These are phyloP conservation scores for Pyrenophora teres DNA, from an alignment of 2,329 filamentous ascomycete species.

Conservation along the genomic window DNA sequence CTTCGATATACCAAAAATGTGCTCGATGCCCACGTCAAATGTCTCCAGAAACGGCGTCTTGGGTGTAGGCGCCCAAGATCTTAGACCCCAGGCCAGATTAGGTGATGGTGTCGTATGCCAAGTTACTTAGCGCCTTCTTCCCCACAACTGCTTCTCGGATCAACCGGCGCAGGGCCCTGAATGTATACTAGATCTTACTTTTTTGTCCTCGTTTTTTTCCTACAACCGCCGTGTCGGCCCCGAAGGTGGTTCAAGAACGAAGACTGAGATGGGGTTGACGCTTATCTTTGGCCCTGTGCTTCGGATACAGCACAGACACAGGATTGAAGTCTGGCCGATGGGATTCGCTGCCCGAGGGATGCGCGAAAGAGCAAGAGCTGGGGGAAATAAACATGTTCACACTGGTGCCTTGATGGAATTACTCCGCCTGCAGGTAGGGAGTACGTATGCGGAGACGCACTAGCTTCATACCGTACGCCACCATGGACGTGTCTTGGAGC, in stretches of 20 bases:
- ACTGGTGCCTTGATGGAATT: no score
- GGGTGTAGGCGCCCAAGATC: slow-evolving; percentile 13
- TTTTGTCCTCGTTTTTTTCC: not conserved
- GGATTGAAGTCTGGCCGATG: no score
- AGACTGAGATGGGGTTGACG: not conserved
- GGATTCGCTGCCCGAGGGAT: not conserved
- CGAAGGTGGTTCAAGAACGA: not conserved
- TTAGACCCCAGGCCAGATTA: slow-evolving; percentile 17
- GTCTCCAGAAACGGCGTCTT: slow-evolving; percentile 17
- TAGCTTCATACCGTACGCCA: no score
- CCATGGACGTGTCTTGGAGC: no score
- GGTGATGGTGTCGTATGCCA: slow-evolving; percentile 39
- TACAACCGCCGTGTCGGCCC: not conserved
- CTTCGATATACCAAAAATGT: slow-evolving; percentile 24
- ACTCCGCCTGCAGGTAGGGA: no score
- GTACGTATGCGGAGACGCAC: not conserved
- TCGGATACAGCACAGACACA: not conserved
- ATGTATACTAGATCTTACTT: slow-evolving; percentile 24
- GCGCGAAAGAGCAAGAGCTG: slow-evolving; percentile 2
- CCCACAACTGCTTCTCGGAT: slow-evolving; percentile 38
- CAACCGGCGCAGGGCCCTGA: slow-evolving; percentile 24
- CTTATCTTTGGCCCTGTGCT: no score
- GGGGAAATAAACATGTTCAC: not conserved
- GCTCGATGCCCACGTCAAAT: slow-evolving; percentile 31
- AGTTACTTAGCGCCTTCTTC: slow-evolving; percentile 24